These are phyloP conservation scores for Rosa rugosa DNA, from an alignment of 306 rosid genomes.

Conservation along the genomic window DNA sequence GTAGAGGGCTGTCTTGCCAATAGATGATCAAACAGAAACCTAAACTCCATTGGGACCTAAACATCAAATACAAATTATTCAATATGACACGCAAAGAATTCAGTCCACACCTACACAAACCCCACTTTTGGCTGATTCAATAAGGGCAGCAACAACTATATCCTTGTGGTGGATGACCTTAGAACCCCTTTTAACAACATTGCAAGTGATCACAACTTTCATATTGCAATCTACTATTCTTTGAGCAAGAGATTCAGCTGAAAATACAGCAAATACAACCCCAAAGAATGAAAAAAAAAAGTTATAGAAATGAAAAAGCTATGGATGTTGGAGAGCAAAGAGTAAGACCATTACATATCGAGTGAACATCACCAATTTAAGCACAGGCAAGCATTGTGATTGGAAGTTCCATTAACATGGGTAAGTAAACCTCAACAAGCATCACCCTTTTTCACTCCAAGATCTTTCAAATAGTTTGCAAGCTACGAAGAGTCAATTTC, in stretches of 20 bases:
- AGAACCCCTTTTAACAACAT: slow-evolving; percentile 89
- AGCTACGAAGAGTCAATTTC: slow-evolving; percentile 46
- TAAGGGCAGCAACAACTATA: too few relatives aligned
- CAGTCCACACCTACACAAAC: slow-evolving; percentile 63
- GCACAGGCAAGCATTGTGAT: slow-evolving; percentile 99
- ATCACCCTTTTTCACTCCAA: slow-evolving; percentile 82
- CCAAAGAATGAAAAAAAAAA: slow-evolving; percentile 40
- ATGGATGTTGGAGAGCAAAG: slow-evolving; percentile 14
- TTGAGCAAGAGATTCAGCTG: slow-evolving; percentile 87
- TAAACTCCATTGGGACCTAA: neutral
- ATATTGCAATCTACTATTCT: slow-evolving; percentile 91
- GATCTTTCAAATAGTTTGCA: slow-evolving; percentile 77
- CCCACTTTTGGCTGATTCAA: too few relatives aligned
- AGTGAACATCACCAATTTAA: slow-evolving; percentile 95
- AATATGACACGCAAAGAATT: slow-evolving; percentile 15
- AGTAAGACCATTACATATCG: slow-evolving; percentile 48
- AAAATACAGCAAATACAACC: slow-evolving; percentile 99
- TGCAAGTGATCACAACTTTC: slow-evolving; percentile 83
- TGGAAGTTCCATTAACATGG: slow-evolving; percentile 98
- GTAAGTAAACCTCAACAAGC: slow-evolving; percentile 84
- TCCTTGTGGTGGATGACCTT: too few relatives aligned
- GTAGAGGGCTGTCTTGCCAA: neutral
- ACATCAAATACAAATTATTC: neutral
- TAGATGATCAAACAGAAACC: neutral
- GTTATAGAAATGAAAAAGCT: slow-evolving; percentile 9